Evolutionary conservation across 257 asterid species (phyloP).

Genomic region (Plantago elongata): DNA sequence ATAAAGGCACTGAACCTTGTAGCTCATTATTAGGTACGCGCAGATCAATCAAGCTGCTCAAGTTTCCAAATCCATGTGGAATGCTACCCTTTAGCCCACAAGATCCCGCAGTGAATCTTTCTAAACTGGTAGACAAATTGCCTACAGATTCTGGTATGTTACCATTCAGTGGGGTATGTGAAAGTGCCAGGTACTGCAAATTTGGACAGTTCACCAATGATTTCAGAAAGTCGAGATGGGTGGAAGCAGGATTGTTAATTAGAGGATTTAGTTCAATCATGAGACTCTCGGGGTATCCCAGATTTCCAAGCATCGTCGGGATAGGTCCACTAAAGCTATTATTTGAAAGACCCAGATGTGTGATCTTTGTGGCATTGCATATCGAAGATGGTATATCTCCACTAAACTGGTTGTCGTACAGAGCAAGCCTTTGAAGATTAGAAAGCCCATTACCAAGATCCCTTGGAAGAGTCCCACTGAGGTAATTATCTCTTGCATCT

Average conservation of each 20-base stretch:
- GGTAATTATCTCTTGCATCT: constrained; percentile 26
- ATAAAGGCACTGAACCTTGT: constrained; percentile 25
- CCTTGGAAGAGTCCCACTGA: constrained; percentile 30
- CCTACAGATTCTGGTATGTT: constrained; percentile 26
- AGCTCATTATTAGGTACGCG: constrained; percentile 20
- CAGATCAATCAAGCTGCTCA: constrained; percentile 25
- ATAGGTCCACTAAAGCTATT: constrained; percentile 32
- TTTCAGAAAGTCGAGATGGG: constrained; percentile 26
- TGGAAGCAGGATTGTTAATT: constrained; percentile 18
- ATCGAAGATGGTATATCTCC: constrained; percentile 37
- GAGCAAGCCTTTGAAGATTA: constrained; percentile 30
- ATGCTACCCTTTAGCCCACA: constrained; percentile 30
- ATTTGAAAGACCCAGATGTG: constrained; percentile 25
- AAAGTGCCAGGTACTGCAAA: constrained; percentile 24
- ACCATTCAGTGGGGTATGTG: constrained; percentile 30
- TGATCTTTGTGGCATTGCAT: constrained; percentile 33
- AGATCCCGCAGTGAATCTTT: constrained; percentile 20
- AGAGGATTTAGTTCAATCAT: constrained; percentile 22
- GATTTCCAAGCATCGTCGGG: constrained; percentile 35
- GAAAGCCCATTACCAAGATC: constrained; percentile 40
- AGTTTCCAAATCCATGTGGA: constrained; percentile 30
- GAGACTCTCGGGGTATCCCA: constrained; percentile 24
- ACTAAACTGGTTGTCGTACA: constrained; percentile 34
- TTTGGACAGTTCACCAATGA: constrained; percentile 29
- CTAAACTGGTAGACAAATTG: constrained; percentile 23